Evolutionary conservation across 2,329 filamentous ascomycete genomes (phyloP).

Genomic region (Aureobasidium pullulans): DNA sequence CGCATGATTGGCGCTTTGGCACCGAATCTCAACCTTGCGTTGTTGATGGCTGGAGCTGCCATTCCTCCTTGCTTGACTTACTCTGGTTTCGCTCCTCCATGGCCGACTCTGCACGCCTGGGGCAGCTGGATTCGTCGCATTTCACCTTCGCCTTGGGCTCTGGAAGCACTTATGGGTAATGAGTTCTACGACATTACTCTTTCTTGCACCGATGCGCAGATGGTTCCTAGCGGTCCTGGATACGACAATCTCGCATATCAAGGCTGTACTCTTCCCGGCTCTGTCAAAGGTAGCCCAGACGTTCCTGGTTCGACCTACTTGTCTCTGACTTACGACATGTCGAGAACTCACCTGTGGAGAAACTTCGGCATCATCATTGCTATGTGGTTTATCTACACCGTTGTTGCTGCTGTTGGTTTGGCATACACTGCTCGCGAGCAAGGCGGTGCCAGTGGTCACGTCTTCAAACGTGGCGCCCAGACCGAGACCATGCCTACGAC

Average conservation of each 20-base stretch:
- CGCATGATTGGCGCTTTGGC: slow-evolving; percentile 13
- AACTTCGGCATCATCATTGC: slow-evolving; percentile 49
- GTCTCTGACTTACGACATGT: slow-evolving; percentile 48
- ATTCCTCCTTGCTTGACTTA: slow-evolving; percentile 38
- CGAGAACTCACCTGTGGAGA: slow-evolving; percentile 53
- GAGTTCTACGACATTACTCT: slow-evolving; percentile 57
- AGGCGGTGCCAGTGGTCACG: slow-evolving; percentile 10
- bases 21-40: slow-evolving; percentile 11
- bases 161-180: slow-evolving; percentile 61
- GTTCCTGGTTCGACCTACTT: slow-evolving; percentile 52
- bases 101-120: slow-evolving; percentile 63
- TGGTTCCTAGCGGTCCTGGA: slow-evolving; percentile 27
- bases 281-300: slow-evolving; percentile 42
- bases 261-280: slow-evolving; percentile 53
- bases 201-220: slow-evolving; percentile 46
- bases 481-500: not conserved
- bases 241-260: slow-evolving; percentile 44
- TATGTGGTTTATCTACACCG: slow-evolving; percentile 32
- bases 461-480: slow-evolving; percentile 12
- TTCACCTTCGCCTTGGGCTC: slow-evolving; percentile 60
- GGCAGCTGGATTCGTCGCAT: slow-evolving; percentile 46
- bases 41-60: slow-evolving; percentile 14
- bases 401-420: slow-evolving; percentile 8
- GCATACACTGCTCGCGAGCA: slow-evolving; percentile 11
- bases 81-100: slow-evolving; percentile 53